These are phyloP conservation scores for Glomus cerebriforme DNA, from an alignment of 192 early-diverging fungal species.

Conservation along the genomic window DNA sequence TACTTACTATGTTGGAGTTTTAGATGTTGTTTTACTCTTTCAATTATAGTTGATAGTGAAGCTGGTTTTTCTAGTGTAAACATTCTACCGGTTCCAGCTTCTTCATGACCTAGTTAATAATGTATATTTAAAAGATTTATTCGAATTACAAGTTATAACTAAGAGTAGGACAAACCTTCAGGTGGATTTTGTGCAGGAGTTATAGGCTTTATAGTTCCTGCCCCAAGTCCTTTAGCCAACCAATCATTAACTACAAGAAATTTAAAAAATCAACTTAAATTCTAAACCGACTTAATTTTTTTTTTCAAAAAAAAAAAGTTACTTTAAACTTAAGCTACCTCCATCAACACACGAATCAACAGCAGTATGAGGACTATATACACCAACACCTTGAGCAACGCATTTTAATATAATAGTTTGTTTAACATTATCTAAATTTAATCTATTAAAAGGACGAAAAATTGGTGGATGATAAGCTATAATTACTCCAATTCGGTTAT, in stretches of 20 bases:
- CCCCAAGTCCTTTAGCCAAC: conserved; percentile 72
- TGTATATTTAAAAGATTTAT: background rate
- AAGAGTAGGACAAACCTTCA: conserved; percentile 37
- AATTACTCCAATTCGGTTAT: conserved; percentile 80
- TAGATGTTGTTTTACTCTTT: conserved; percentile 64
- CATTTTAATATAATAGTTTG: conserved; percentile 80
- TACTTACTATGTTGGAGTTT: conserved; percentile 63
- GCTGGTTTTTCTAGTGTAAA: conserved; percentile 59
- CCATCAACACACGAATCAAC: conserved; percentile 80
- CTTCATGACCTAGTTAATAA: conserved; percentile 50
- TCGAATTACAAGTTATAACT: background rate
- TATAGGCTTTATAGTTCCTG: conserved; percentile 42
- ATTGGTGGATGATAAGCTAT: conserved; percentile 95
- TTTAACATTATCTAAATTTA: conserved; percentile 74
- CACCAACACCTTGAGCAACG: conserved; percentile 81
- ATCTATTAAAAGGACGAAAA: conserved; percentile 79
- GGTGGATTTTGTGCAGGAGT: conserved; percentile 54
- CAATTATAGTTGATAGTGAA: conserved; percentile 54
- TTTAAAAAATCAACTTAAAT: background rate
- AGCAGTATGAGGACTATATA: conserved; percentile 91
- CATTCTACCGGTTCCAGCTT: conserved; percentile 62
- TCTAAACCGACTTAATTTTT: background rate
- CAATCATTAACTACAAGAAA: conserved; percentile 79
- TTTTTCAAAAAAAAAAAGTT: background rate
- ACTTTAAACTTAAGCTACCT: conserved; percentile 34